A percentile compares a stretch with the other conserved stretches of the same genome.
Conservation (phyloP, 495 filamentous ascomycete species). For the Cudoniella acicularis region DNA sequence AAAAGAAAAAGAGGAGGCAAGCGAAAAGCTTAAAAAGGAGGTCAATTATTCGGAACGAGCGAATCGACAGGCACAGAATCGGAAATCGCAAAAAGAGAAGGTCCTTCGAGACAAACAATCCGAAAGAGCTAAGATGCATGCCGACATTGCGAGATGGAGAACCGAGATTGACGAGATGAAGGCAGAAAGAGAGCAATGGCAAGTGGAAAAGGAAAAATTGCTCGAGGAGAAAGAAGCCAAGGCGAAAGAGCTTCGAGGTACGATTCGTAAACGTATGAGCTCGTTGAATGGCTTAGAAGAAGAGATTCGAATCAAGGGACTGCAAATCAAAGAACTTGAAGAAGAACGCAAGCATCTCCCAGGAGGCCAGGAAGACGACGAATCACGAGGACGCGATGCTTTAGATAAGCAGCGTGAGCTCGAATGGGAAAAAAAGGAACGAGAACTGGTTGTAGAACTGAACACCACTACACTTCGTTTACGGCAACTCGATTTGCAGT, state of each 20-base stretch:
- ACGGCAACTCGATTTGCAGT: slow-evolving; percentile 7
- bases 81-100: slow-evolving; percentile 78
- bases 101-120: slow-evolving; percentile 67
- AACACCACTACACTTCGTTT: slow-evolving; percentile 1
- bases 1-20: slow-evolving; percentile 82
- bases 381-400: slow-evolving; percentile 45
- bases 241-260: slow-evolving; percentile 18
- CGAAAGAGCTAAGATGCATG: slow-evolving; percentile 53
- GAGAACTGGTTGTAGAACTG: slow-evolving; percentile 6
- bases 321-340: slow-evolving; percentile 48
- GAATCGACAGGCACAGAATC: slow-evolving; percentile 79
- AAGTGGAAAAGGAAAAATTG: slow-evolving; percentile 40
- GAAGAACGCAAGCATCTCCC: slow-evolving; percentile 48
- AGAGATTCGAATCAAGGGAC: slow-evolving; percentile 34
- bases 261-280: slow-evolving; percentile 14
- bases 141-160: slow-evolving; percentile 54
- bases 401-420: slow-evolving; percentile 17
- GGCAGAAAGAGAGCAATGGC: slow-evolving; percentile 36
- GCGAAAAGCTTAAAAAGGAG: slow-evolving; percentile 75
- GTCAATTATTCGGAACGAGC: slow-evolving; percentile 74
- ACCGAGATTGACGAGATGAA: slow-evolving; percentile 48
- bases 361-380: slow-evolving; percentile 50
- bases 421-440: slow-evolving; percentile 22
- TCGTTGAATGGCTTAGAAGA: slow-evolving; percentile 30
- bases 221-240: slow-evolving; percentile 34